phyloP scores from a whole-genome alignment of 1,139 yeast genomes.

The Yamadazyma spencermartinsiae region DNA sequence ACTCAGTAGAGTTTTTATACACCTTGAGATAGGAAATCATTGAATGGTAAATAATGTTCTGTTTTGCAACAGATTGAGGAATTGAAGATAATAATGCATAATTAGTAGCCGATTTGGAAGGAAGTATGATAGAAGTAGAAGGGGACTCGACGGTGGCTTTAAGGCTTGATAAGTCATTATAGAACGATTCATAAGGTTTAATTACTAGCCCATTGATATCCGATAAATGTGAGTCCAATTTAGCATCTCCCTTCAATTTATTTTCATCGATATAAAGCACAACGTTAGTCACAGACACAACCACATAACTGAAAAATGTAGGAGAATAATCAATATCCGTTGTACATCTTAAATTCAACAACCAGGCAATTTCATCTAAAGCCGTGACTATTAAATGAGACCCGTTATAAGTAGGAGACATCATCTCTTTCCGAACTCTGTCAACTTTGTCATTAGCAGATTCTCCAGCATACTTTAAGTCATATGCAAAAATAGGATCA shows the following conservation, averaged over 20 bases:
- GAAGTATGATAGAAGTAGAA: conserved; percentile 29
- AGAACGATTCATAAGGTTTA: conserved; percentile 33
- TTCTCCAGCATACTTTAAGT: conserved; percentile 46
- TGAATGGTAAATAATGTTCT: conserved; percentile 28
- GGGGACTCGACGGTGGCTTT: conserved; percentile 21
- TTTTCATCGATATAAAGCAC: conserved; percentile 37
- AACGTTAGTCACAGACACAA: conserved; percentile 32
- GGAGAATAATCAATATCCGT: conserved; percentile 49
- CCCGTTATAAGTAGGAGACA: conserved; percentile 15
- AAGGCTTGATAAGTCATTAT: conserved; percentile 27
- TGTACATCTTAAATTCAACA: conserved; percentile 50
- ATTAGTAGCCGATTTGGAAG: conserved; percentile 30
- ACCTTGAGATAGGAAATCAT: conserved; percentile 37
- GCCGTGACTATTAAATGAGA: conserved; percentile 41
- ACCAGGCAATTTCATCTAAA: conserved; percentile 58
- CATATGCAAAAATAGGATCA: conserved; percentile 41
- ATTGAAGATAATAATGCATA: conserved; percentile 35
- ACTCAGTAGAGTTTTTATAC: conserved; percentile 39
- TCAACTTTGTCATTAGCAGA: conserved; percentile 32
- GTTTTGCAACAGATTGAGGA: conserved; percentile 31
- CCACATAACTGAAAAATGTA: conserved; percentile 49
- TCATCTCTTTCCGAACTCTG: conserved; percentile 28
- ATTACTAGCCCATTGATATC: conserved; percentile 29
- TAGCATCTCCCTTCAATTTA: conserved; percentile 26
- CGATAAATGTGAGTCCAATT: conserved; percentile 21